Evolutionary conservation across 2,329 filamentous ascomycete genomes (phyloP).

Genomic region (Colletotrichum costaricense): DNA sequence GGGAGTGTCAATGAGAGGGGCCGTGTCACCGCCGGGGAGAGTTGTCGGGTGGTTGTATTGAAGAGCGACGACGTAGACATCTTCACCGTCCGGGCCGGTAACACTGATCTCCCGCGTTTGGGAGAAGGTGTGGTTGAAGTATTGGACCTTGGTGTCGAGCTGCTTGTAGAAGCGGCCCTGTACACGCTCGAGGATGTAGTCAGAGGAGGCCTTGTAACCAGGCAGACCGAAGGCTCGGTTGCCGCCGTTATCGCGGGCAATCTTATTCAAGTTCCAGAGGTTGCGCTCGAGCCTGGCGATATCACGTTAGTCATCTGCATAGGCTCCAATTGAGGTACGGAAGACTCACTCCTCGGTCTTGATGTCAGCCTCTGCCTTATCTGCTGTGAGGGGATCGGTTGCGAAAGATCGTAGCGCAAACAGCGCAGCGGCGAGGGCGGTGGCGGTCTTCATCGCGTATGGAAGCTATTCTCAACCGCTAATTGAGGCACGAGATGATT

Average conservation of each 20-base stretch:
- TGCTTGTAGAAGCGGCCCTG: conserved; percentile 51
- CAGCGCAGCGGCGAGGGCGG: conserved; percentile 31
- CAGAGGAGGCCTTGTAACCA: conserved; percentile 67
- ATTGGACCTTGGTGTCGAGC: conserved; percentile 57
- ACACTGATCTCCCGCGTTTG: conserved; percentile 55
- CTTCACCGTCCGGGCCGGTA: conserved; percentile 56
- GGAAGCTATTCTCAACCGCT: conserved; percentile 11
- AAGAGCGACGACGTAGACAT: conserved; percentile 55
- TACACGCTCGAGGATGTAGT: conserved; percentile 64
- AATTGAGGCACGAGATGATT: neutral
- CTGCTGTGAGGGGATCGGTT: conserved; percentile 48
- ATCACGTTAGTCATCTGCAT: neutral
- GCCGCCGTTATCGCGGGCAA: conserved; percentile 65
- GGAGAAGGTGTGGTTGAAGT: conserved; percentile 59
- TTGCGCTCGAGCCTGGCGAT: conserved; percentile 60
- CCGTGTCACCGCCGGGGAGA: conserved; percentile 48
- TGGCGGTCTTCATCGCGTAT: conserved; percentile 34
- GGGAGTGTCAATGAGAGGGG: conserved; percentile 49
- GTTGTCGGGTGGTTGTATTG: conserved; percentile 59
- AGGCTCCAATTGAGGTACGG: neutral
- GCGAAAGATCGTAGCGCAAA: conserved; percentile 32
- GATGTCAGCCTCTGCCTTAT: conserved; percentile 54
- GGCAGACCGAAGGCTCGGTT: conserved; percentile 70
- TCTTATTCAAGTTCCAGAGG: conserved; percentile 65
- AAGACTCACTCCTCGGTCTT: conserved; percentile 48